Evolutionary conservation across 331 rosid species (phyloP), one percentile per base, ranked within the genome.

Genomic region (Acacia concinna): DNA sequence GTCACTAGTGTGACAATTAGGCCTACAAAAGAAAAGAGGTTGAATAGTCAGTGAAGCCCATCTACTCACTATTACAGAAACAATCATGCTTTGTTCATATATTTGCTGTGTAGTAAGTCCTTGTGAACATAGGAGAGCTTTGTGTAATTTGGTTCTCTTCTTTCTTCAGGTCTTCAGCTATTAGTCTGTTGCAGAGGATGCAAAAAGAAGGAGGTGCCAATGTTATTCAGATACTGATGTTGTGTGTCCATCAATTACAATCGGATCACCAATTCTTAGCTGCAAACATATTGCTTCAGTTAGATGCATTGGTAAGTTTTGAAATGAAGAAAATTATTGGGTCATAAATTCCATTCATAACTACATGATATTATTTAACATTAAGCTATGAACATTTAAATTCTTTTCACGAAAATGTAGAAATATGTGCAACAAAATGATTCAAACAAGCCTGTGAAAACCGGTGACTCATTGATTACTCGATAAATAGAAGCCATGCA

Each of bases 191-290:
- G 88, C 89, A 87, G 78, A 79, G 93, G 76, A 85, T 92, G 47
- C 73, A 76, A 68, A 83, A 76, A 76, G 93, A 89, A 87, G 91
- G 89, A 79, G 66, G 77, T 82, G 51, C 51, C 71, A 76, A 90
- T 59, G 78, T 92, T 17, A 80, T 81, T 89, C 87, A 84, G 86
- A 83, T 76, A 80, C 87, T 92, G 81, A 84, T 78, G 89, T 80
- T 73, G 40, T 90, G 93, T 77, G 51, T 89, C 47, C 75, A 78
- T 76, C 86, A 90, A 63, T 83, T 92, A 83, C 89, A 86, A 78
- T 78, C 92, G 15, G 87, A 88, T 51, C 86, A 92, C 89, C 92
- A 85, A 84, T 76, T 92, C 79, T 77, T 90, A 83, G 97, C 95
- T 18, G 97, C 92, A 78, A 87, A 87, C 79, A 49, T 92, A 65